Conservation (phyloP, 306 rosid species). For the Vigna radiata region DNA sequence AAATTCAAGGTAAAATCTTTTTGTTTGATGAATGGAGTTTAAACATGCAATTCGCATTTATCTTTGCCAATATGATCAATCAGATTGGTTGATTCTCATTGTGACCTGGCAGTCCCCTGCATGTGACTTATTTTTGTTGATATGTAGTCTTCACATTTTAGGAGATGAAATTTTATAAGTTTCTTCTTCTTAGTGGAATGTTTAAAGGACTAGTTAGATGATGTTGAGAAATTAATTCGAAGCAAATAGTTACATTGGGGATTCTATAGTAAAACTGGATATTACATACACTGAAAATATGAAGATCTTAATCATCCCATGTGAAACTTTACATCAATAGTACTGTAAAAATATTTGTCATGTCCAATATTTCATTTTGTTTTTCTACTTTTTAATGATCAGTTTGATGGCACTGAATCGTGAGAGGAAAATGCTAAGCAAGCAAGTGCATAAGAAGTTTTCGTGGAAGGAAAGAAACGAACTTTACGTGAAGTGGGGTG, state of each 20-base stretch:
- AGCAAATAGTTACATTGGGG: constrained; percentile 1
- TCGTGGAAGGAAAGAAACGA: constrained; percentile 62
- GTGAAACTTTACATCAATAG: no score
- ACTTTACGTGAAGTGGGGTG: constrained; percentile 74
- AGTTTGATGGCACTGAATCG: constrained; percentile 65
- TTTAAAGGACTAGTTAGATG: background rate
- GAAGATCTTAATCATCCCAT: background rate
- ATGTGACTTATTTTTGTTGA: background rate
- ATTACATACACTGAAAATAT: background rate
- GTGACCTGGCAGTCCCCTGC: constrained; percentile 9
- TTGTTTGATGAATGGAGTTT: constrained; percentile 18
- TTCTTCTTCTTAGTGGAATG: background rate
- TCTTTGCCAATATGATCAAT: constrained; percentile 9
- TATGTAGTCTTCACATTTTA: constrained; percentile 5
- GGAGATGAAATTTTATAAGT: constrained; percentile 10
- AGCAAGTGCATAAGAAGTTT: constrained; percentile 70
- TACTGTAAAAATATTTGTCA: no score
- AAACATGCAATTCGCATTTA: constrained; percentile 20
- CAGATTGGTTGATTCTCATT: constrained; percentile 14
- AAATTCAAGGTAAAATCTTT: constrained; percentile 68
- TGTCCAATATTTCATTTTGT: constrained; percentile 16
- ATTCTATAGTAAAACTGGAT: no score
- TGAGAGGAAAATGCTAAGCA: constrained; percentile 86
- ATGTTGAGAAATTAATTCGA: background rate
- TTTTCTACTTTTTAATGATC: constrained; percentile 20